phyloP scores from a whole-genome alignment of 2,329 filamentous ascomycete species.

The Kalaharituber pfeilii region DNA sequence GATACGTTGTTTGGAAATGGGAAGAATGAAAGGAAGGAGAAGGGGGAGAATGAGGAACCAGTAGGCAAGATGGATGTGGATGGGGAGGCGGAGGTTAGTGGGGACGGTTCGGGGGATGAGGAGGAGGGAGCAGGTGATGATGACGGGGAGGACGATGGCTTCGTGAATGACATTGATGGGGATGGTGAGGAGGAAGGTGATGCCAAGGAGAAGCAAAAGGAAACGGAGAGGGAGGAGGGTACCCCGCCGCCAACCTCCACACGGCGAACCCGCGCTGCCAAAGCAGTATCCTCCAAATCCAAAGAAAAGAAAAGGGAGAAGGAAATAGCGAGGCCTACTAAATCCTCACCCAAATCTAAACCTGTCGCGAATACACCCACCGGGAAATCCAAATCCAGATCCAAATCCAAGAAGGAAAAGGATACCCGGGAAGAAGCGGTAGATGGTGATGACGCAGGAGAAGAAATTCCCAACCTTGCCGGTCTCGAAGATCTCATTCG shows the following conservation, averaged over 20 bases:
- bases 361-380: no score
- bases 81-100: slow-evolving; percentile 51
- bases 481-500: slow-evolving; percentile 56
- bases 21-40: slow-evolving; percentile 30
- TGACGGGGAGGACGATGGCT: slow-evolving; percentile 8
- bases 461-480: slow-evolving; percentile 1
- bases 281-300: no score
- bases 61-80: slow-evolving; percentile 31
- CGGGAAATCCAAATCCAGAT: neutral
- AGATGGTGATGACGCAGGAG: slow-evolving; percentile 1
- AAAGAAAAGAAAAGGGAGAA: no score
- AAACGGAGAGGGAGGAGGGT: slow-evolving; percentile 11
- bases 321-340: no score
- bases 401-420: slow-evolving; percentile 16
- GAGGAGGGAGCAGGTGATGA: slow-evolving; percentile 14
- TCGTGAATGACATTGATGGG: slow-evolving; percentile 3
- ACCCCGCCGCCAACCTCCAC: neutral
- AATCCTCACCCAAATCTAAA: no score
- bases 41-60: slow-evolving; percentile 24
- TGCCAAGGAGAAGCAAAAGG: slow-evolving; percentile 22
- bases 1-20: slow-evolving; percentile 46
- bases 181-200: slow-evolving; percentile 8
- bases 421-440: slow-evolving; percentile 32
- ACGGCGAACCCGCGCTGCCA: neutral
- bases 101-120: slow-evolving; percentile 21